Conservation (phyloP, 805 yeast genomes). For the Starmera dryadoides region DNA sequence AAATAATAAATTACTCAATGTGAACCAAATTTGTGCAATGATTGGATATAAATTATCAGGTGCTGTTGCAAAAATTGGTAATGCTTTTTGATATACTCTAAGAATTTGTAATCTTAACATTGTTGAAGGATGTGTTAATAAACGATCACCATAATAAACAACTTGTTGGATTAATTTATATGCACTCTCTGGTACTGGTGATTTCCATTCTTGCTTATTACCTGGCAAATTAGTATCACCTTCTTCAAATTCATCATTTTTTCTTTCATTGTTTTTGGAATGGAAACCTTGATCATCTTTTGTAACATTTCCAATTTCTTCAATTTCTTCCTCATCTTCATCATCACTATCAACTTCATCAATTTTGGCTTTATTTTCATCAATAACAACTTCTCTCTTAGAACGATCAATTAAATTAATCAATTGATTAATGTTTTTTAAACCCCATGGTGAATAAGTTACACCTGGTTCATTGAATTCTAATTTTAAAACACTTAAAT, state of each 20-base stretch:
- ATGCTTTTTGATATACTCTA: conserved; percentile 32
- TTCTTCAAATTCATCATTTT: conserved; percentile 13
- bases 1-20: conserved; percentile 5
- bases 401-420: conserved; percentile 33
- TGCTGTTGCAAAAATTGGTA: conserved; percentile 50
- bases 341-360: conserved; percentile 26
- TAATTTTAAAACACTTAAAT: conserved; percentile 12
- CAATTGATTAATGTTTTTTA: conserved; percentile 36
- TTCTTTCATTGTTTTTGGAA: conserved; percentile 8
- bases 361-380: conserved; percentile 29
- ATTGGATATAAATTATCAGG: conserved; percentile 38
- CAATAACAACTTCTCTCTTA: conserved; percentile 22
- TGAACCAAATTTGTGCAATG: conserved; percentile 48
- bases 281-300: conserved; percentile 11
- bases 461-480: conserved; percentile 17
- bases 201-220: conserved; percentile 43
- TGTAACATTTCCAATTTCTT: conserved; percentile 20
- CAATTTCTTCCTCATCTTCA: conserved; percentile 24
- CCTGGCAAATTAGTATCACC: conserved; percentile 10
- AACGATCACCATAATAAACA: conserved; percentile 60
- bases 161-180: conserved; percentile 57
- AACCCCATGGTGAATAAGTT: conserved; percentile 53
- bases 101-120: conserved; percentile 51
- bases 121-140: conserved; percentile 59
- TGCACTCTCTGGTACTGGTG: conserved; percentile 55